phyloP scores from a whole-genome alignment of 768 basidiomycete species.

The Collybiopsis confluens region DNA sequence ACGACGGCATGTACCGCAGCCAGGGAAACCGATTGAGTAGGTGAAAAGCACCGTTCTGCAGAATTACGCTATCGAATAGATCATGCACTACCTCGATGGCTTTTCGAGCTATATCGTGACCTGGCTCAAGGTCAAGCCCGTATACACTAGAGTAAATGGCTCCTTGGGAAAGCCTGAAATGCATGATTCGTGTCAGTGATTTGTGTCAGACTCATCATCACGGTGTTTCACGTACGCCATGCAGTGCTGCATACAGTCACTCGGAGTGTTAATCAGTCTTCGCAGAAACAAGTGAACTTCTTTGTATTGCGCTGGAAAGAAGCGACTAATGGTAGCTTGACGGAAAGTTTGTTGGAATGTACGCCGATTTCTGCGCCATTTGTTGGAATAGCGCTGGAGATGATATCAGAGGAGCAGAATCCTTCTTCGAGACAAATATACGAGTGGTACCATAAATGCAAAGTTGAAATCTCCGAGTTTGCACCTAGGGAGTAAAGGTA shows the following conservation, averaged over 20 bases:
- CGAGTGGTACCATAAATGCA: no score
- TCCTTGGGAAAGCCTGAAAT: slow-evolving; percentile 16
- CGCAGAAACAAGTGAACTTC: slow-evolving; percentile 26
- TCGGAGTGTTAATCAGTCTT: slow-evolving; percentile 23
- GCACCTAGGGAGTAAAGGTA: not conserved
- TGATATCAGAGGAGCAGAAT: not conserved
- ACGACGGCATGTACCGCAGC: slow-evolving; percentile 24
- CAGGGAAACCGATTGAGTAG: slow-evolving; percentile 21
- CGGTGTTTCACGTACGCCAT: slow-evolving; percentile 10
- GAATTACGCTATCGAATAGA: not conserved
- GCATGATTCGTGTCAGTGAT: not conserved
- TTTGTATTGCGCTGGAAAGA: slow-evolving; percentile 25
- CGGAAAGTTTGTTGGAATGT: slow-evolving; percentile 32
- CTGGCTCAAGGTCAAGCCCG: slow-evolving; percentile 27
- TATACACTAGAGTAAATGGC: slow-evolving; percentile 29
- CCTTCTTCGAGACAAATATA: not conserved
- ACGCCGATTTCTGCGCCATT: slow-evolving; percentile 33
- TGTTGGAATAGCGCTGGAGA: slow-evolving; percentile 29
- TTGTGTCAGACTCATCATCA: not conserved
- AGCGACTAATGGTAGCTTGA: slow-evolving; percentile 23
- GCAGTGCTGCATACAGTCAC: slow-evolving; percentile 20
- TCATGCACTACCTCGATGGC: not conserved
- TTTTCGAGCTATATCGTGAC: slow-evolving; percentile 16
- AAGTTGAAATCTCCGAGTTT: not conserved
- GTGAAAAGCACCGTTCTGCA: not conserved